A percentile compares a stretch with the other conserved stretches of the same genome.
Conservation (phyloP, 202 grass and related monocot species). For the Zoysia matrella region DNA sequence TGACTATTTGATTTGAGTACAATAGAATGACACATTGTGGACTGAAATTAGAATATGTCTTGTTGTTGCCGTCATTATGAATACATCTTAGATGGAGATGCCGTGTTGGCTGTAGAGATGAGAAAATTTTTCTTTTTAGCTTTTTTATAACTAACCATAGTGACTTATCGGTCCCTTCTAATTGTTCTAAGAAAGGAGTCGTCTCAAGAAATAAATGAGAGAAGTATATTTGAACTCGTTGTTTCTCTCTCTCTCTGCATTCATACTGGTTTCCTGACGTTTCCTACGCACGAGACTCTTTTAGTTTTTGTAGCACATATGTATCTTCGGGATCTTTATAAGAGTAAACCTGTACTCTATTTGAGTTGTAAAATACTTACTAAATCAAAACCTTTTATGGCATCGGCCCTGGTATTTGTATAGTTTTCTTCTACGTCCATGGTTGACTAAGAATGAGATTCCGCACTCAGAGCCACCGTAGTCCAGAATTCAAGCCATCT, state of each 20-base stretch:
- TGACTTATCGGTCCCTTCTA: neutral
- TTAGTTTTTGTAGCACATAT: neutral
- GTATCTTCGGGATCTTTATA: neutral
- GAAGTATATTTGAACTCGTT: neutral
- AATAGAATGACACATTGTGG: neutral
- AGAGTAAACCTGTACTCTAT: neutral
- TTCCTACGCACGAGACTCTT: neutral
- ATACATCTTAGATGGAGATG: conserved; percentile 37
- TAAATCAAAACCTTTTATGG: neutral
- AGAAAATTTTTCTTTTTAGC: conserved; percentile 9
- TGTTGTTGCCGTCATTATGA: conserved; percentile 7
- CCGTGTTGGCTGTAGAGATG: conserved; percentile 14
- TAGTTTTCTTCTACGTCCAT: neutral
- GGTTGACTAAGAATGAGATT: no score
- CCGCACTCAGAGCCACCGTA: no score
- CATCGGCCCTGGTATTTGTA: neutral
- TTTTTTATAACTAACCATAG: conserved; percentile 15
- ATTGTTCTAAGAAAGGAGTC: neutral
- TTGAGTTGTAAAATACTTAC: neutral
- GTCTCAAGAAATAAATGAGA: neutral
- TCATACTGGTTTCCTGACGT: neutral
- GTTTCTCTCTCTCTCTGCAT: neutral
- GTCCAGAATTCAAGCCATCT: no score
- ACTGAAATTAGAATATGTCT: conserved; percentile 22
- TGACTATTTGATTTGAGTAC: conserved; percentile 52